These are phyloP conservation scores for Trifolium repens DNA, from an alignment of 306 rosid species.

Conservation along the genomic window DNA sequence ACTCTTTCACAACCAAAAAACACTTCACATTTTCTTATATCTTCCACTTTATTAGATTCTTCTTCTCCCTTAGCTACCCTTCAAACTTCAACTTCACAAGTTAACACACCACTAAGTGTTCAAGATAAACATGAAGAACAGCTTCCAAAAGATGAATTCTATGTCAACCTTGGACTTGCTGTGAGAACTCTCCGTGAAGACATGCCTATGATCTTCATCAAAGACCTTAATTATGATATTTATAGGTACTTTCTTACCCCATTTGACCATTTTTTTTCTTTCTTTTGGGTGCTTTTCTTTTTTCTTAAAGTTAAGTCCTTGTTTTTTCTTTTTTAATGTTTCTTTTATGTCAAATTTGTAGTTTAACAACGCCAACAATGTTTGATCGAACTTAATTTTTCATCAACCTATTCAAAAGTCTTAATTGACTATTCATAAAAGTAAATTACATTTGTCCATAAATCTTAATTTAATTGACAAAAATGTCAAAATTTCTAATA, in stretches of 20 bases:
- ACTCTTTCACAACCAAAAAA: conserved; percentile 50
- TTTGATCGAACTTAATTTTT: too few relatives aligned
- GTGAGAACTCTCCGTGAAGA: conserved; percentile 94
- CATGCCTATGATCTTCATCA: conserved; percentile 71
- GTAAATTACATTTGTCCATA: too few relatives aligned
- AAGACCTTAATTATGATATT: conserved; percentile 88
- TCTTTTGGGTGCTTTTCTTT: background rate
- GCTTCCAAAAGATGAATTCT: conserved; percentile 71
- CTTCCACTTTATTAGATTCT: conserved; percentile 18
- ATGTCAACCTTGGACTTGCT: conserved; percentile 85
- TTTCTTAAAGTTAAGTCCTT: too few relatives aligned
- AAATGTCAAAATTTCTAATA: too few relatives aligned
- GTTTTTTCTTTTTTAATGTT: too few relatives aligned
- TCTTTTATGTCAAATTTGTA: too few relatives aligned
- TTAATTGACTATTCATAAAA: too few relatives aligned
- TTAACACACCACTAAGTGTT: conserved; percentile 51
- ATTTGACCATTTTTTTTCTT: background rate
- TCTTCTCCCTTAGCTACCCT: conserved; percentile 47
- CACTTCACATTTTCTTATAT: conserved; percentile 44
- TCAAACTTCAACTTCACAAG: conserved; percentile 56
- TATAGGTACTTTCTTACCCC: conserved; percentile 63
- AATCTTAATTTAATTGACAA: too few relatives aligned
- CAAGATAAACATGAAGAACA: conserved; percentile 56
- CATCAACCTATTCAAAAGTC: too few relatives aligned
- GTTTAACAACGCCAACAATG: too few relatives aligned